Evolutionary conservation across 2,329 filamentous ascomycete species (phyloP).

Genomic region (Fusarium globosum): DNA sequence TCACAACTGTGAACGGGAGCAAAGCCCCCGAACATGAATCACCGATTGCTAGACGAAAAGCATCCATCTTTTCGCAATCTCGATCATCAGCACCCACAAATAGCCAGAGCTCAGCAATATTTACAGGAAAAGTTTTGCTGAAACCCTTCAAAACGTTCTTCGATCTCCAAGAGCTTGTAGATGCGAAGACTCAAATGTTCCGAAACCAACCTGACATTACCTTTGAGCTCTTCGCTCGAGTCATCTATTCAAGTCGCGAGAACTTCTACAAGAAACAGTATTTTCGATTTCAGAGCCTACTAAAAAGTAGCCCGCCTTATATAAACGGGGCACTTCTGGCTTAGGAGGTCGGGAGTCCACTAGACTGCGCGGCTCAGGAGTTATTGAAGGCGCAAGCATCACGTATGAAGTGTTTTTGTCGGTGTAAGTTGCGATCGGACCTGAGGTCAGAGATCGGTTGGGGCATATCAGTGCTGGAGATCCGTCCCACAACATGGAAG

Average conservation of each 20-base stretch:
- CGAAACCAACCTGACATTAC: slow-evolving; percentile 53
- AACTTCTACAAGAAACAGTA: slow-evolving; percentile 62
- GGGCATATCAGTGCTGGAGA: slow-evolving; percentile 41
- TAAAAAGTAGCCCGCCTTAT: slow-evolving; percentile 67
- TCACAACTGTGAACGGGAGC: neutral
- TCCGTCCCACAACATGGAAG: slow-evolving; percentile 46
- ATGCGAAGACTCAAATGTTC: slow-evolving; percentile 53
- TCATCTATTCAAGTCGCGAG: slow-evolving; percentile 68
- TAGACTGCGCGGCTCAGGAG: slow-evolving; percentile 41
- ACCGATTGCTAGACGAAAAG: neutral
- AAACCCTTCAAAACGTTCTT: slow-evolving; percentile 65
- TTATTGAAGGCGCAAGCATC: slow-evolving; percentile 36
- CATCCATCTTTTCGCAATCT: neutral
- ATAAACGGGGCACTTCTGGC: slow-evolving; percentile 45
- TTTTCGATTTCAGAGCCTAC: slow-evolving; percentile 73
- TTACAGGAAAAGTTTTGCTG: slow-evolving; percentile 6
- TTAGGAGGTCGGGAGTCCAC: slow-evolving; percentile 44
- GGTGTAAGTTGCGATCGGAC: slow-evolving; percentile 44
- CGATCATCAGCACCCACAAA: slow-evolving; percentile 13
- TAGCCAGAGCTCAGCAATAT: neutral
- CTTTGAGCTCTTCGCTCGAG: slow-evolving; percentile 73
- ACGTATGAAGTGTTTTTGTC: slow-evolving; percentile 48
- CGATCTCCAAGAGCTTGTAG: slow-evolving; percentile 69
- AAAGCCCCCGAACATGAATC: neutral
- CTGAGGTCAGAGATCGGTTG: slow-evolving; percentile 38